These are phyloP conservation scores for Pichia californica DNA, from an alignment of 805 yeast genomes.

Conservation along the genomic window DNA sequence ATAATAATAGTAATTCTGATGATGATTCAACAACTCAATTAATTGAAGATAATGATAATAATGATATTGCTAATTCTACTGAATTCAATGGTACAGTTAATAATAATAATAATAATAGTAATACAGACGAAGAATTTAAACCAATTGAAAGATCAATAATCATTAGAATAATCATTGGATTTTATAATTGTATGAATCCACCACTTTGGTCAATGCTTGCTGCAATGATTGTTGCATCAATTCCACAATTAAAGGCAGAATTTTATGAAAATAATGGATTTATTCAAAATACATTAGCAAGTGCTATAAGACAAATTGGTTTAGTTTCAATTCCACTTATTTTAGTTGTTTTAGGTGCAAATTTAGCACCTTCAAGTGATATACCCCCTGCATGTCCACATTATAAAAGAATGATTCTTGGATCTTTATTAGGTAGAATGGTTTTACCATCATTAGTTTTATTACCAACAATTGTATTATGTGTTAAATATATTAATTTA, in stretches of 20 bases:
- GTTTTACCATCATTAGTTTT: constrained; percentile 64
- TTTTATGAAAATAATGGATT: constrained; percentile 58
- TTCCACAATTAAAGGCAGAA: constrained; percentile 48
- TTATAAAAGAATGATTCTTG: constrained; percentile 56
- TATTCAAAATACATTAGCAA: constrained; percentile 57
- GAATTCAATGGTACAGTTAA: neutral
- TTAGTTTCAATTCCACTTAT: constrained; percentile 73
- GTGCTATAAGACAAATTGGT: constrained; percentile 60
- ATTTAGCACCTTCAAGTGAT: constrained; percentile 61
- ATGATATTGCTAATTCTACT: neutral
- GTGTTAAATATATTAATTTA: constrained; percentile 56
- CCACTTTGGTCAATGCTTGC: constrained; percentile 73
- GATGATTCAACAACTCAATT: neutral
- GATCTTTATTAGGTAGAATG: constrained; percentile 72
- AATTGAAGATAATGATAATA: constrained; percentile 8
- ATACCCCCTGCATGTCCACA: constrained; percentile 60
- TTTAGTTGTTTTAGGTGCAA: constrained; percentile 72
- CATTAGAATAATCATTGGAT: constrained; percentile 5
- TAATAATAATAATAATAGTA: neutral
- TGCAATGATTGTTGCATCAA: constrained; percentile 62
- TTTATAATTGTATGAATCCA: constrained; percentile 54
- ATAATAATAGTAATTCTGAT: neutral
- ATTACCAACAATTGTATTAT: constrained; percentile 57
- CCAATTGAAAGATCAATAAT: neutral
- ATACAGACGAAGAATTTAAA: constrained; percentile 3